Evolutionary conservation across 179 eudicot genomes (phyloP), one percentile per base, ranked within the genome.

Genomic region (Silene noctiflora): DNA sequence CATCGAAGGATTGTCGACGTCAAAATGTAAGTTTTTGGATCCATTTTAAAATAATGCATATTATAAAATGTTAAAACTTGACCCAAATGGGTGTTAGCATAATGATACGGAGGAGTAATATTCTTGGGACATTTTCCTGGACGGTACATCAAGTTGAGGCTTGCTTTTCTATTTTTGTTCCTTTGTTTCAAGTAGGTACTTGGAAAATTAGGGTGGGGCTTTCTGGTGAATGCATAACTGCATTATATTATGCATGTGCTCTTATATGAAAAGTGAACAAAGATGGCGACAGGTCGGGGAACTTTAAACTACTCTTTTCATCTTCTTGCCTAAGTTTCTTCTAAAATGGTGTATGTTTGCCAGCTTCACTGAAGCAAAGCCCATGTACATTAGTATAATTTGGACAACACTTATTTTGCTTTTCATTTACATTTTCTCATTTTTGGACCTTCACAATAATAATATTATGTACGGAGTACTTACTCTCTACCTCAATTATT

Each of bases 11-110:
- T 25, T 72, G n/a, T 60, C 75, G 22, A 67, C 67, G 59, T 75
- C 73, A 39, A 76, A 13, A 60, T 79, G 85, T 79, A 76, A 76
- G 78, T 79, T 25, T 68, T n/a, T n/a, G n/a, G n/a, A n/a, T n/a
- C n/a, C n/a, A n/a, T 27, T 2, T 27, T 27, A 27, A 1, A 27
- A 29, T 29, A 29, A 29, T 29, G 33, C 33, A 29, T 29, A 29
- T 29, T 29, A 29, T 29, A 29, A 29, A 35, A 35, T 35, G 42
- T 35, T 5, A 35, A 35, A 35, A 35, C 42, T 0, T 35, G 42
- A 35, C 42, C 42, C 8, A 35, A 35, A 35, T 35, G 42, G 42
- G 6, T 4, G 0, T 6, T 33, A 39, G 11, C 46, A 39, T 39
- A 39, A 39, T 39, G 46, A 39, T 39, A 8, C 10, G 46, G 11